phyloP scores from a whole-genome alignment of 148 eudicot genomes.

The Selenicereus undatus region DNA sequence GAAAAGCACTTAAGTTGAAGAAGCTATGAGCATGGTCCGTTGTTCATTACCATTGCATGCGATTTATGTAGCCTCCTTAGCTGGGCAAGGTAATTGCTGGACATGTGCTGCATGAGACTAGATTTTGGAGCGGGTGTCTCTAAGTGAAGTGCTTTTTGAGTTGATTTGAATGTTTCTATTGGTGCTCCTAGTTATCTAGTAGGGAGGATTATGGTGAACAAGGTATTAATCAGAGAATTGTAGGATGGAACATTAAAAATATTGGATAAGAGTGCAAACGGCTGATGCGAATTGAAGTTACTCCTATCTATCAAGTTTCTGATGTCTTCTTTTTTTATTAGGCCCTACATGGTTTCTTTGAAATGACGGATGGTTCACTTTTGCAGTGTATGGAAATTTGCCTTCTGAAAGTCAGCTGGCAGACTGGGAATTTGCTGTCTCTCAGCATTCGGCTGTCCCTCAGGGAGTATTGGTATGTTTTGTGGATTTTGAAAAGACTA shows the following conservation, averaged over 20 bases:
- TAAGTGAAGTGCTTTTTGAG: neutral
- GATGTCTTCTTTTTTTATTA: neutral
- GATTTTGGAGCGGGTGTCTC: neutral
- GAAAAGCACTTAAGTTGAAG: neutral
- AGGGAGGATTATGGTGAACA: neutral
- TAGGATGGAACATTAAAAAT: constrained; percentile 1
- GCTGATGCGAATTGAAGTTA: constrained; percentile 1
- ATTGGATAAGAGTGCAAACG: neutral
- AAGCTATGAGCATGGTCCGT: neutral
- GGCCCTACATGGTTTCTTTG: neutral
- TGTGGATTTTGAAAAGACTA: neutral
- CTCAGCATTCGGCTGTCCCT: constrained; percentile 98
- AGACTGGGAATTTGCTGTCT: constrained; percentile 92
- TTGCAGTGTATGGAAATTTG: constrained; percentile 87
- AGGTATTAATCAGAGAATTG: neutral
- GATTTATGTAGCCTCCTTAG: neutral
- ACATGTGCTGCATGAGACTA: neutral
- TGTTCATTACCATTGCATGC: neutral
- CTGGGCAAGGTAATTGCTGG: neutral
- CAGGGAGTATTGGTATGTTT: constrained; percentile 79
- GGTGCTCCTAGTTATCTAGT: neutral
- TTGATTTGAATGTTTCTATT: neutral
- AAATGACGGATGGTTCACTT: neutral
- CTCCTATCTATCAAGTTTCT: neutral
- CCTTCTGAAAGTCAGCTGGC: constrained; percentile 84